Evolutionary conservation across 2,329 filamentous ascomycete species (phyloP).

Genomic region (Diaporthe australafricana): DNA sequence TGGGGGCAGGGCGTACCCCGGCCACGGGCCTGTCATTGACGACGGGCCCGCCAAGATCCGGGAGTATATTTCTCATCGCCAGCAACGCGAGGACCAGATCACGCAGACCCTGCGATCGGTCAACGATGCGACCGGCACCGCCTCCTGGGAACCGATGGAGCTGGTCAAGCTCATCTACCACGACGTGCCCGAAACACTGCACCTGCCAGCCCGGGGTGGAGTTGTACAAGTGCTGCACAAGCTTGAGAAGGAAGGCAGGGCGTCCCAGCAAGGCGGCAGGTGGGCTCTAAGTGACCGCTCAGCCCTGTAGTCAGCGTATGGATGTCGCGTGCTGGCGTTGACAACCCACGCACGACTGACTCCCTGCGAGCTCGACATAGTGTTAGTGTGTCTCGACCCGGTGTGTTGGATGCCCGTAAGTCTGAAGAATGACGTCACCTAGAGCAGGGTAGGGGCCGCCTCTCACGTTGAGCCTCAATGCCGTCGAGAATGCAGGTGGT

Average conservation of each 20-base stretch:
- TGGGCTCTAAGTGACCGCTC: slow-evolving; percentile 59
- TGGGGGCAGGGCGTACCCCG: slow-evolving; percentile 81
- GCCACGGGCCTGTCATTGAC: slow-evolving; percentile 83
- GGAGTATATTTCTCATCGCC: slow-evolving; percentile 87
- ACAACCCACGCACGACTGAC: not conserved
- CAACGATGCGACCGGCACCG: slow-evolving; percentile 40
- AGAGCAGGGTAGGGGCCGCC: not conserved
- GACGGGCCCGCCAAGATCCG: slow-evolving; percentile 77
- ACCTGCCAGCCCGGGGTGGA: slow-evolving; percentile 80
- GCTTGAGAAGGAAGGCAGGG: slow-evolving; percentile 79
- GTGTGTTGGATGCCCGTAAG: not conserved
- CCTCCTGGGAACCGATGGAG: slow-evolving; percentile 77
- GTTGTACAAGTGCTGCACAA: slow-evolving; percentile 84
- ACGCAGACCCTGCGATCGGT: slow-evolving; percentile 68
- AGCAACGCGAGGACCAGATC: slow-evolving; percentile 83
- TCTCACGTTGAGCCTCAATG: no score
- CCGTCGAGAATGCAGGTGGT: no score
- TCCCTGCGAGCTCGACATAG: not conserved
- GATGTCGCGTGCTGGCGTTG: not conserved
- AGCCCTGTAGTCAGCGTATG: slow-evolving; percentile 49
- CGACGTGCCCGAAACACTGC: slow-evolving; percentile 80
- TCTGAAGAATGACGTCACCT: slow-evolving; percentile 33
- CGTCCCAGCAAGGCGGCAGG: slow-evolving; percentile 52
- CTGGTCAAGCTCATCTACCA: slow-evolving; percentile 90
- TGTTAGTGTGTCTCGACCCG: not conserved